A percentile compares a stretch with the other conserved stretches of the same genome.
These are phyloP conservation scores for Martiniozyma asiatica DNA, from an alignment of 1,139 yeast species.

Conservation along the genomic window DNA sequence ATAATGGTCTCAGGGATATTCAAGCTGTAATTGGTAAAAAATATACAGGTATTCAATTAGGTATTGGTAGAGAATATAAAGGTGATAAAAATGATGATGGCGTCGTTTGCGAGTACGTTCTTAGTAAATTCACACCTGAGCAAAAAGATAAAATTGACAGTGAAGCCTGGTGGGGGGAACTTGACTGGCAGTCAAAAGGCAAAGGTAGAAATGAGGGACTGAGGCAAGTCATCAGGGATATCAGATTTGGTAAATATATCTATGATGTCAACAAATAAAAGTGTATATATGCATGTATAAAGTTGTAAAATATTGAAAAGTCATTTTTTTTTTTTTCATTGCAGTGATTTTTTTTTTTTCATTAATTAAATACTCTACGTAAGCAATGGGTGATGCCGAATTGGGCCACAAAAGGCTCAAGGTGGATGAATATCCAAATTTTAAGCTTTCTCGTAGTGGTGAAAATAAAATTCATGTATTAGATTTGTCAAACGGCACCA, in stretches of 20 bases:
- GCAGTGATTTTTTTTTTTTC: no score
- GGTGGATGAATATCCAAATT: conserved; percentile 4
- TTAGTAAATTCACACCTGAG: conserved; percentile 31
- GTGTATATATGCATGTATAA: no score
- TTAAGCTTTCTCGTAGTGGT: conserved; percentile 3
- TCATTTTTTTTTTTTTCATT: no score
- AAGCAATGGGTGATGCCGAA: no score
- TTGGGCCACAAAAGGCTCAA: conserved; percentile 7
- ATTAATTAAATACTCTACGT: no score
- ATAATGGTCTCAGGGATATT: conserved; percentile 63
- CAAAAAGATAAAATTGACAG: conserved; percentile 26
- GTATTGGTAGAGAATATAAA: conserved; percentile 55
- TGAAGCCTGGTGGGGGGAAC: no score
- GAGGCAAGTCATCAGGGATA: no score
- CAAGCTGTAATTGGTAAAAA: conserved; percentile 30
- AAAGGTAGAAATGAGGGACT: no score
- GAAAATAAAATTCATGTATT: conserved; percentile 7
- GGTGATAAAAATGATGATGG: conserved; percentile 23
- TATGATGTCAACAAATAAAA: no score
- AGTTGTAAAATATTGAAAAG: no score
- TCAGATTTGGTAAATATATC: no score
- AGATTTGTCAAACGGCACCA: conserved; percentile 1
- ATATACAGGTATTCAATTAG: conserved; percentile 46
- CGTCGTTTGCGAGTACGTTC: conserved; percentile 50
- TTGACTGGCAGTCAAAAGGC: no score